Conservation (phyloP, 768 basidiomycete genomes). For the Mycena chlorophos region DNA sequence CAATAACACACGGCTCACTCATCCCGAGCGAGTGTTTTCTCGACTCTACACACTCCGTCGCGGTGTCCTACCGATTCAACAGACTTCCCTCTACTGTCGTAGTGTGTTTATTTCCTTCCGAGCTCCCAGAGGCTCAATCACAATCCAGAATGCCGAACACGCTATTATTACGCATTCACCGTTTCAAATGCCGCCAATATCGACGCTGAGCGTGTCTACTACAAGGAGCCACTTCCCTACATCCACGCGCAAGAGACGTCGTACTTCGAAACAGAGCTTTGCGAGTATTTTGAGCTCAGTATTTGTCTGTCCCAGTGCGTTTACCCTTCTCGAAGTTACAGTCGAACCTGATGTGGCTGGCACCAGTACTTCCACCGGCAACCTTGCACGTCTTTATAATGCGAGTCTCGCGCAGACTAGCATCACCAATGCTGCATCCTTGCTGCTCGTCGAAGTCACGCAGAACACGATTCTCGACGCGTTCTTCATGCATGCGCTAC, state of each 20-base stretch:
- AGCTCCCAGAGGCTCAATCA: not conserved
- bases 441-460: not conserved
- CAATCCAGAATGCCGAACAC: not conserved
- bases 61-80: not conserved
- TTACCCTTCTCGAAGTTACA: not conserved
- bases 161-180: not conserved
- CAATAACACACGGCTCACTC: not conserved
- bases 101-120: not conserved
- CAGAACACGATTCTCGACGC: not conserved
- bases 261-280: not conserved
- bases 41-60: not conserved
- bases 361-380: not conserved
- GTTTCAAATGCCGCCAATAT: not conserved
- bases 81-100: not conserved
- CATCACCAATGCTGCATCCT: not conserved
- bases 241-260: not conserved
- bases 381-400: not conserved
- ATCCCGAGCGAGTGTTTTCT: not conserved
- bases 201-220: not conserved
- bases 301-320: not conserved
- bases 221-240: not conserved
- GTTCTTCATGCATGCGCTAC: conserved; percentile 4
- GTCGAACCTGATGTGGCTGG: not conserved
- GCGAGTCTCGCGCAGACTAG: not conserved
- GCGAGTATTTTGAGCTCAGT: not conserved